phyloP scores from a whole-genome alignment of 2,329 filamentous ascomycete species.

The Aureobasidium sp. region DNA sequence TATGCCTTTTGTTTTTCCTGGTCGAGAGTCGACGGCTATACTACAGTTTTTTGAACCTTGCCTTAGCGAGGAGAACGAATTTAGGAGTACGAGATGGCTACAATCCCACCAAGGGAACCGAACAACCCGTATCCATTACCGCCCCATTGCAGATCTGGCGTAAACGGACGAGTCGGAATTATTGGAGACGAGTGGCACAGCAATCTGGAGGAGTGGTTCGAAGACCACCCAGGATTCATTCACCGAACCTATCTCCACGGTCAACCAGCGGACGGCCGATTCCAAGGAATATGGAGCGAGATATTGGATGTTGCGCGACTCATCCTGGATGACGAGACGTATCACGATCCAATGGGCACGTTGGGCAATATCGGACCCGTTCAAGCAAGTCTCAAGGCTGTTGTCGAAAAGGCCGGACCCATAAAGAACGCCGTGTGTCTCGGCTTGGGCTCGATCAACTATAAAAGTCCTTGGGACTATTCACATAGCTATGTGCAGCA shows the following conservation, averaged over 20 bases:
- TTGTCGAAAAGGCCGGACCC: neutral
- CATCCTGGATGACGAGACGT: neutral
- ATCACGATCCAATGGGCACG: neutral
- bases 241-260: neutral
- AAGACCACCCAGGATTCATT: neutral
- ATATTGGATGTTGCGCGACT: neutral
- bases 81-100: neutral
- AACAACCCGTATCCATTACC: neutral
- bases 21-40: neutral
- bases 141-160: neutral
- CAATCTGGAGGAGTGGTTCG: neutral
- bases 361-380: neutral
- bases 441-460: neutral
- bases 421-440: neutral
- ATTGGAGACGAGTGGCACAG: neutral
- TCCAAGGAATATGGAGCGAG: neutral
- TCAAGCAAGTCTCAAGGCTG: neutral
- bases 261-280: neutral
- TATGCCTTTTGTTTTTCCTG: neutral
- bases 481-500: neutral
- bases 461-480: no score
- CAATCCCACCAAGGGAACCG: neutral
- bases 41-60: neutral
- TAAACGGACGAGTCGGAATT: neutral
- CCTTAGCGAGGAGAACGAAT: neutral